Conservation (phyloP, 1,284 basidiomycete species). For the Rhodotorula sp. region DNA sequence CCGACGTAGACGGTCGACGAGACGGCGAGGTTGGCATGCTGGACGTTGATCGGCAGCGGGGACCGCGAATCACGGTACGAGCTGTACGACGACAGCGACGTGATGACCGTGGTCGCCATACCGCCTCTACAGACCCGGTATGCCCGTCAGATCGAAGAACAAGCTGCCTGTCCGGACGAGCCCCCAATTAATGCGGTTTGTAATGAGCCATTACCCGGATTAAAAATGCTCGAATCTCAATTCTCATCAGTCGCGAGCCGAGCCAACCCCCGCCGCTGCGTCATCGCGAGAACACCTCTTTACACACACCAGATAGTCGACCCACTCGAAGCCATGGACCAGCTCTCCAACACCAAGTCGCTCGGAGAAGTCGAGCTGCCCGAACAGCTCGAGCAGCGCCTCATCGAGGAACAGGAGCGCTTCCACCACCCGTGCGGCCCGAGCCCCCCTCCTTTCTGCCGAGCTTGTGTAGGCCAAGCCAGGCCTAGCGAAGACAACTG, state of each 20-base stretch:
- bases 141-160: too few relatives aligned
- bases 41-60: conserved; percentile 46
- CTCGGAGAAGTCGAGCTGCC: conserved; percentile 3
- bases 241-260: too few relatives aligned
- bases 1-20: conserved; percentile 66
- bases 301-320: too few relatives aligned
- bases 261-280: too few relatives aligned
- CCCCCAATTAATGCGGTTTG: too few relatives aligned
- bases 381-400: conserved; percentile 3
- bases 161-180: too few relatives aligned
- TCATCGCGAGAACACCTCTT: too few relatives aligned
- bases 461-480: too few relatives aligned
- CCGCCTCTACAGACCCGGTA: neutral
- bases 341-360: neutral
- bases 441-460: neutral
- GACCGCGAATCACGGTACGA: conserved; percentile 51
- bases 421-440: conserved; percentile 6
- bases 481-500: too few relatives aligned
- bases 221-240: too few relatives aligned
- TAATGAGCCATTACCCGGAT: too few relatives aligned
- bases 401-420: neutral
- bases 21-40: conserved; percentile 54
- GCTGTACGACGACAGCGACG: conserved; percentile 42
- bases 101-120: conserved; percentile 33
- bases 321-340: neutral